Base-by-base conservation (phyloP, 2,329 filamentous ascomycete genomes). In the Niveomyces coronatus region DNA sequence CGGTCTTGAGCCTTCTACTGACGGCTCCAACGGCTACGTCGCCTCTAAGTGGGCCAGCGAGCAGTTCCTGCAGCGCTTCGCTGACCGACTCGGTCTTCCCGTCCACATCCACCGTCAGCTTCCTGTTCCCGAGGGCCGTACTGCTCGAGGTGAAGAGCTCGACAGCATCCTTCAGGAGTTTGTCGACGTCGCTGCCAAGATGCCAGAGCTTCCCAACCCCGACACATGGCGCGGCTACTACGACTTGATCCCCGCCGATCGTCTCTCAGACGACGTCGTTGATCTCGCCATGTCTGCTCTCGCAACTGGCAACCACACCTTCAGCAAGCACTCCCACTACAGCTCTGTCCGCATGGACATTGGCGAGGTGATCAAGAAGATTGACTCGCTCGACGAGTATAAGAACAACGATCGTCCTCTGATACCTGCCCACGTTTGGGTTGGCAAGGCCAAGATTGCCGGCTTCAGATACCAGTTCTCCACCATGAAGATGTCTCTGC, bases 11-110 rank as follows among this genome's bases (percentile, higher is more conserved):
- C 48, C 33, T 27, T 37, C 37, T 13, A 32, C 35, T 1, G 42
- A 52, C 35, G 48, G 49, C 7, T 33, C 46, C 11, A 47, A 57
- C 26, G 59, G 59, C 9, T 62, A 61, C 33, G 37, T 48, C 2
- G 47, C 56, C 2, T 49, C 53, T 1, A 58, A 59, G 39, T 62
- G 58, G 60, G 57, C 47, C 7, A 50, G 48, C 7, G 59, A 63
- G 42, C 33, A 37, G 13, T 45, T 52, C 13, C 46, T 62, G 1
- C 50, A 55, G 31, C 49, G 49, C n/a, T 43, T 42, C 3, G 20
- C 35, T 5, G 17, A 39, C 22, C 33, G 24, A 20, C 30, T 41
- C 17, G 27, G 30, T 9, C 26, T 47, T 4, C 35, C 35, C 13
- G 34, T 40, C 18, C 43, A 29, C 19, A 31, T 49, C 16, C 46